Conservation (phyloP, 768 basidiomycete species). For the Phylloporus rhodoxanthus region DNA sequence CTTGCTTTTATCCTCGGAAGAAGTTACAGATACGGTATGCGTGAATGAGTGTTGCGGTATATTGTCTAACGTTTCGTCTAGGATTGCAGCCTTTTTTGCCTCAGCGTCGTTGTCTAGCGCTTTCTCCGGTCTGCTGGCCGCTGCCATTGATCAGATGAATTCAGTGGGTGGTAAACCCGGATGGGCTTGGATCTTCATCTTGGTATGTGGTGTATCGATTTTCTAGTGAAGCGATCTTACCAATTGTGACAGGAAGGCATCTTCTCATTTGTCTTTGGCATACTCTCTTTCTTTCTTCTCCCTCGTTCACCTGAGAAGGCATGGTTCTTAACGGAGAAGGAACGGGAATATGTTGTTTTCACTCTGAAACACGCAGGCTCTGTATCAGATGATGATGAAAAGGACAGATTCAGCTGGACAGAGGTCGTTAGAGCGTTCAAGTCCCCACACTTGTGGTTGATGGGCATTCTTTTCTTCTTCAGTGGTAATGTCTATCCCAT, state of each 20-base stretch:
- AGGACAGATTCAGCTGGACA: conserved; percentile 49
- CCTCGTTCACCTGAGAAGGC: conserved; percentile 41
- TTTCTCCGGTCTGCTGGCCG: conserved; percentile 60
- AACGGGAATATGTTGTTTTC: conserved; percentile 42
- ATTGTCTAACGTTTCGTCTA: conserved; percentile 11
- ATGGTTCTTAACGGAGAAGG: conserved; percentile 45
- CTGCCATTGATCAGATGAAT: conserved; percentile 54
- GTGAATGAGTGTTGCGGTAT: neutral
- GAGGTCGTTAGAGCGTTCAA: conserved; percentile 47
- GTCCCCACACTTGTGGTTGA: conserved; percentile 50
- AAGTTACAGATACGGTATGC: conserved; percentile 22
- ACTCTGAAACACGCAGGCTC: conserved; percentile 23
- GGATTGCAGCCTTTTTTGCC: conserved; percentile 36
- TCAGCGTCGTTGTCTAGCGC: conserved; percentile 51
- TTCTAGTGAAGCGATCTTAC: neutral
- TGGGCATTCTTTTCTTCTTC: conserved; percentile 48
- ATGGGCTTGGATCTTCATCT: conserved; percentile 60
- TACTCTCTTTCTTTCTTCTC: conserved; percentile 44
- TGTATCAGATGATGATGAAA: conserved; percentile 36
- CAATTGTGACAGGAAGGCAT: conserved; percentile 42
- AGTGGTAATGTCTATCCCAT: conserved; percentile 35
- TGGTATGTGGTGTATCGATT: conserved; percentile 27
- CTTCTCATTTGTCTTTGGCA: conserved; percentile 57
- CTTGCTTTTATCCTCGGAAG: conserved; percentile 39
- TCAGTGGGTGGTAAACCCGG: conserved; percentile 46